phyloP scores from a whole-genome alignment of 129 eudicot genomes.

The Pittosporum tobira region DNA sequence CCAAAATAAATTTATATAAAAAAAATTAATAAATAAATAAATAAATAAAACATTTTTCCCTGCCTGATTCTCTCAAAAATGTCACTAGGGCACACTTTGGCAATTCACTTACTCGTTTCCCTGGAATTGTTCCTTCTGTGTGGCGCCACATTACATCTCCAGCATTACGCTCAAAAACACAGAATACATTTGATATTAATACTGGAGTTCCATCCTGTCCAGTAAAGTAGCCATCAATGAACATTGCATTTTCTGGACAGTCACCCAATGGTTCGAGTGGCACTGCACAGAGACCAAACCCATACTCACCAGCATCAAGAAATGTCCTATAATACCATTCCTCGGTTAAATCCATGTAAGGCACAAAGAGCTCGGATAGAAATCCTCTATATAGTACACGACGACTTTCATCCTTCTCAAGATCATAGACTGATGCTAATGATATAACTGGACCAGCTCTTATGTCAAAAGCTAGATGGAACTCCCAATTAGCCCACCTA shows the following conservation, averaged over 20 bases:
- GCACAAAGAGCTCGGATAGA: slow-evolving; percentile 34
- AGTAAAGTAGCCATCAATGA: slow-evolving; percentile 25
- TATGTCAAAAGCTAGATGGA: slow-evolving; percentile 41
- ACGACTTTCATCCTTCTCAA: slow-evolving; percentile 17
- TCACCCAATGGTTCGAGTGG: slow-evolving; percentile 27
- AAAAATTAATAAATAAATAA: no score
- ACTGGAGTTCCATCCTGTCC: slow-evolving; percentile 22
- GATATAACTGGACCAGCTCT: slow-evolving; percentile 37
- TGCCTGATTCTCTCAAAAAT: no score
- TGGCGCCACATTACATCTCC: slow-evolving; percentile 53
- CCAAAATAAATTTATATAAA: no score
- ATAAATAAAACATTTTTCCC: no score
- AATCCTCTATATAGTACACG: slow-evolving; percentile 29
- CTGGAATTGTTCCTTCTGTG: slow-evolving; percentile 28
- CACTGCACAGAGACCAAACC: slow-evolving; percentile 27
- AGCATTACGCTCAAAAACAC: slow-evolving; percentile 26
- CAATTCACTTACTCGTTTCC: slow-evolving; percentile 13
- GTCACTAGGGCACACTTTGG: no score
- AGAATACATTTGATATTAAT: slow-evolving; percentile 22
- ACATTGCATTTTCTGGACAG: slow-evolving; percentile 38
- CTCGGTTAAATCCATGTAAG: slow-evolving; percentile 38
- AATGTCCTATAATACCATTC: slow-evolving; percentile 42
- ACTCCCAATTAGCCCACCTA: slow-evolving; percentile 43
- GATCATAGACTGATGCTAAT: slow-evolving; percentile 28
- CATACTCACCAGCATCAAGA: slow-evolving; percentile 35